Evolutionary conservation across 139 green algal genomes (phyloP).

Genomic region (Ettlia oleoabundans): DNA sequence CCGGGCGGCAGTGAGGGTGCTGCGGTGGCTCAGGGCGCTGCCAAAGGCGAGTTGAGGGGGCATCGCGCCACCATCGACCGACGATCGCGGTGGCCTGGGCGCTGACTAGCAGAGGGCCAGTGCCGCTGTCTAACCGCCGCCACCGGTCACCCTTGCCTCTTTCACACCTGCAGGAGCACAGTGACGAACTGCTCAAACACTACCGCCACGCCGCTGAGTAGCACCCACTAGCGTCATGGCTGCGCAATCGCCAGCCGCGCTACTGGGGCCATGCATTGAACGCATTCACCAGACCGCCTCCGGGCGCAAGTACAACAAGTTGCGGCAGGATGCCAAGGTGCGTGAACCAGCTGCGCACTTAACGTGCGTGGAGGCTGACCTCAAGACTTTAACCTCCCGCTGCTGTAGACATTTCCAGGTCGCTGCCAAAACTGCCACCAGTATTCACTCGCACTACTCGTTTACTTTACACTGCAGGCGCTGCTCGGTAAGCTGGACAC

Average conservation of each 20-base stretch:
- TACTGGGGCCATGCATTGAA: conserved; percentile 58
- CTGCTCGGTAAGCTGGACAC: conserved; percentile 41
- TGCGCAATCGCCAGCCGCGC: conserved; percentile 13
- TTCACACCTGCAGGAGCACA: conserved; percentile 47
- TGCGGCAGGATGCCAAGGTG: conserved; percentile 57
- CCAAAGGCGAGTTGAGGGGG: conserved; percentile 28
- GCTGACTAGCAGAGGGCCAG: neutral
- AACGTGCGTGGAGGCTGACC: too few species aligned
- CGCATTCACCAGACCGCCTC: conserved; percentile 50
- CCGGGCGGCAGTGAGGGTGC: conserved; percentile 25
- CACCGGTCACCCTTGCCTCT: neutral
- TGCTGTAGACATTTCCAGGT: too few species aligned
- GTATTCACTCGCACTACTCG: too few species aligned
- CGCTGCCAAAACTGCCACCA: too few species aligned
- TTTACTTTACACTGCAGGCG: conserved; percentile 4
- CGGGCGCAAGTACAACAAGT: conserved; percentile 56
- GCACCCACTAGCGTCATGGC: neutral
- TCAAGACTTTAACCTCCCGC: too few species aligned
- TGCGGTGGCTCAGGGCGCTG: conserved; percentile 40
- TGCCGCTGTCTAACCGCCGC: conserved; percentile 1
- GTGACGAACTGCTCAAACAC: conserved; percentile 27
- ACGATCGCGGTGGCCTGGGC: neutral
- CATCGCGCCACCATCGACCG: neutral
- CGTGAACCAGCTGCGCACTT: too few species aligned
- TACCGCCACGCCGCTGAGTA: neutral